phyloP scores from a whole-genome alignment of 805 yeast species.

The Pichia paraexigua region DNA sequence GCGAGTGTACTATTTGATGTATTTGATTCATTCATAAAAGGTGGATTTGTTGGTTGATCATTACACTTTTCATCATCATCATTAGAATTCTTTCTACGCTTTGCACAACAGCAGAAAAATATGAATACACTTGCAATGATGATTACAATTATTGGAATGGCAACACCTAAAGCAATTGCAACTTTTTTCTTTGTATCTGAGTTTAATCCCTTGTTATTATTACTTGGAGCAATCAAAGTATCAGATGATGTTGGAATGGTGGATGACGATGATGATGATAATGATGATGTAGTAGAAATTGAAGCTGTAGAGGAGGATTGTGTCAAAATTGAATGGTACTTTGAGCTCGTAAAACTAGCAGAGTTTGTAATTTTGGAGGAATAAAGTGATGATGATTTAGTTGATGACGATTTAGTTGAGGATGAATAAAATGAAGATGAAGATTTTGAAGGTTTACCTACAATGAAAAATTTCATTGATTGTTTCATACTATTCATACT shows the following conservation, averaged over 20 bases:
- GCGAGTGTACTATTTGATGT: constrained; percentile 5
- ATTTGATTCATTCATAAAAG: constrained; percentile 26
- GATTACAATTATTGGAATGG: constrained; percentile 55
- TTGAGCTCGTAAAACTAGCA: constrained; percentile 10
- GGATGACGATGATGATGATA: constrained; percentile 26
- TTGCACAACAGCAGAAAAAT: constrained; percentile 46
- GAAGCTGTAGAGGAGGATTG: constrained; percentile 23
- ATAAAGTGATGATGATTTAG: constrained; percentile 23
- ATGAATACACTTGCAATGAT: constrained; percentile 41
- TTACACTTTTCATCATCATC: constrained; percentile 22
- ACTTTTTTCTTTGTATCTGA: constrained; percentile 34
- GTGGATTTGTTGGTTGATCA: constrained; percentile 13
- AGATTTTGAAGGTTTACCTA: constrained; percentile 36
- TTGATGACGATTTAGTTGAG: constrained; percentile 21
- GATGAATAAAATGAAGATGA: constrained; percentile 21
- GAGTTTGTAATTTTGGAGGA: constrained; percentile 17
- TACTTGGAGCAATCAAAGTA: constrained; percentile 17
- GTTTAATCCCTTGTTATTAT: constrained; percentile 18
- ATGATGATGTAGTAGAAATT: constrained; percentile 27
- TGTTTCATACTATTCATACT: constrained; percentile 29
- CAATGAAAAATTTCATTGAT: constrained; percentile 40
- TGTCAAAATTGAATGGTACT: constrained; percentile 14
- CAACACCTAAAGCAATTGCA: constrained; percentile 91
- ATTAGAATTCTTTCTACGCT: constrained; percentile 33
- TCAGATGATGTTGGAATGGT: constrained; percentile 23